These are phyloP conservation scores for Fimicolochytrium jonesii DNA, from an alignment of 192 early-diverging fungal species.

Conservation along the genomic window DNA sequence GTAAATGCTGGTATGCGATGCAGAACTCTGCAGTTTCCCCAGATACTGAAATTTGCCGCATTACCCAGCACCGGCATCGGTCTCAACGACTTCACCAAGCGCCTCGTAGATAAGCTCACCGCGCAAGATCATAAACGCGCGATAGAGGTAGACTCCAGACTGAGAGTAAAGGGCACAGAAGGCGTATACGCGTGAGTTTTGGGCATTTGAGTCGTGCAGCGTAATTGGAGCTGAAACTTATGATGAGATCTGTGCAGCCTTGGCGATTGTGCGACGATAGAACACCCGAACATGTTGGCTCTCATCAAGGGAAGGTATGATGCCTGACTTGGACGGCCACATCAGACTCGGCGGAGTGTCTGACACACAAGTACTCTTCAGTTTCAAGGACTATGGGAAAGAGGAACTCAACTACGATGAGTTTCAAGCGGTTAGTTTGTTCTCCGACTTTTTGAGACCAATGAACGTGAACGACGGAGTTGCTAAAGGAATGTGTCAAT, in stretches of 20 bases:
- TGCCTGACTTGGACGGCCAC: conserved; percentile 39
- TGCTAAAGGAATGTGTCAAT: not conserved
- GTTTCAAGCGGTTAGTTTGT: conserved; percentile 32
- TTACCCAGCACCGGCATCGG: conserved; percentile 40
- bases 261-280: conserved; percentile 72
- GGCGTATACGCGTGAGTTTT: conserved; percentile 57
- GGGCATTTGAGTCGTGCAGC: not conserved
- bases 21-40: too few species aligned
- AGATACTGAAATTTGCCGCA: too few species aligned
- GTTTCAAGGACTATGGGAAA: conserved; percentile 41
- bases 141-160: conserved; percentile 50
- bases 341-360: not conserved
- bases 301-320: conserved; percentile 27
- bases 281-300: conserved; percentile 52
- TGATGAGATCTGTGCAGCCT: conserved; percentile 20
- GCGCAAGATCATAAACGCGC: conserved; percentile 58
- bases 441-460: not conserved
- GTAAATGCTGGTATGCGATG: not conserved
- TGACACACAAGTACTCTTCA: too few species aligned
- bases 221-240: not conserved
- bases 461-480: not conserved
- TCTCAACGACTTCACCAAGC: conserved; percentile 34
- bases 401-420: conserved; percentile 50
- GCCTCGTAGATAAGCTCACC: conserved; percentile 41
- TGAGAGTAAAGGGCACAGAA: conserved; percentile 53